phyloP scores from a whole-genome alignment of 2,329 filamentous ascomycete species.

The Alternaria consortialis region DNA sequence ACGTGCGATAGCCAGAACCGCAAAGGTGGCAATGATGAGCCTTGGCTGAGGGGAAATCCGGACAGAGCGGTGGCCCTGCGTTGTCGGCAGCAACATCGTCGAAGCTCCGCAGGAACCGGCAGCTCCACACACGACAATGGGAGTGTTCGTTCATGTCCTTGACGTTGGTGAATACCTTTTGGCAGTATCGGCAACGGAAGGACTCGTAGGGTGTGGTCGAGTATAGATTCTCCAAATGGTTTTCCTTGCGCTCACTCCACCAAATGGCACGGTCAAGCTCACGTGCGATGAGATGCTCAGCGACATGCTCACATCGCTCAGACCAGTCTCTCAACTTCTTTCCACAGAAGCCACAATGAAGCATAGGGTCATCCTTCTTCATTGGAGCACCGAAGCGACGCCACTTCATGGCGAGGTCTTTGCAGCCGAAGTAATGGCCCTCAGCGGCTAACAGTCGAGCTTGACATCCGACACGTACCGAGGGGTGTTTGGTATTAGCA shows the following conservation, averaged over 20 bases:
- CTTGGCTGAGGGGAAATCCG: constrained; percentile 46
- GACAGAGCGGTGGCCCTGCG: constrained; percentile 42
- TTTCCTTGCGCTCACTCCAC: constrained; percentile 46
- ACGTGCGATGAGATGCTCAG: constrained; percentile 43
- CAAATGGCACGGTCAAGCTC: constrained; percentile 42
- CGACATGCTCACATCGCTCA: constrained; percentile 45
- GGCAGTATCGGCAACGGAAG: constrained; percentile 47
- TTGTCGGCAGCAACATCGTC: constrained; percentile 47
- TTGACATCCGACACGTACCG: constrained; percentile 44
- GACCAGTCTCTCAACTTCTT: constrained; percentile 44
- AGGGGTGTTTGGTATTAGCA: constrained; percentile 46
- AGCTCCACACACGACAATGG: constrained; percentile 49
- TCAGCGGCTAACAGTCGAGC: constrained; percentile 39
- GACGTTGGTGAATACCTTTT: constrained; percentile 43
- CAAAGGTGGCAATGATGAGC: constrained; percentile 50
- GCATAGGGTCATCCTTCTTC: constrained; percentile 48
- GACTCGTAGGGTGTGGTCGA: constrained; percentile 39
- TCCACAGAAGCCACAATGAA: constrained; percentile 48
- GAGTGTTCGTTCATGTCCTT: constrained; percentile 45
- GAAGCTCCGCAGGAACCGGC: constrained; percentile 46
- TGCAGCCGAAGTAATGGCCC: constrained; percentile 47
- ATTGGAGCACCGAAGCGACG: constrained; percentile 47
- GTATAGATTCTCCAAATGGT: constrained; percentile 46
- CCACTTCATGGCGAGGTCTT: constrained; percentile 48
- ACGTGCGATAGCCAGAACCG: constrained; percentile 43